These are phyloP conservation scores for Ecytonucleospora hepatopenaei DNA, from an alignment of 371 early-diverging fungal species.

Conservation along the genomic window DNA sequence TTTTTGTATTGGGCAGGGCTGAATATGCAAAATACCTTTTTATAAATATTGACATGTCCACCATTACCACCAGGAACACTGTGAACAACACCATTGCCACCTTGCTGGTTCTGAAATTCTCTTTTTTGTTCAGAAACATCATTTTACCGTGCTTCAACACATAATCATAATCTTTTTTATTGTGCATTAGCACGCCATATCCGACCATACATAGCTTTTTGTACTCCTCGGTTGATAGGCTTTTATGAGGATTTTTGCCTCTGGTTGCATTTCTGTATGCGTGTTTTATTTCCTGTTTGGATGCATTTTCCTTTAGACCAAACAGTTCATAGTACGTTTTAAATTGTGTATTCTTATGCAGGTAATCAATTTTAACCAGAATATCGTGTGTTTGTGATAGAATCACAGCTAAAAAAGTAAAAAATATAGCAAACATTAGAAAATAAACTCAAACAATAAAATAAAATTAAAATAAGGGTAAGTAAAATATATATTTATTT, in stretches of 20 bases:
- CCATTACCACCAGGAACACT: not conserved
- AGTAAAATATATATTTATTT: too few species aligned
- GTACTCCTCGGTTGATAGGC: slow-evolving; percentile 11
- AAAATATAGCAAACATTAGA: not conserved
- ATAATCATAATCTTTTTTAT: slow-evolving; percentile 21
- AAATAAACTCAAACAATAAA: too few species aligned
- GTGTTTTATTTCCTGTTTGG: slow-evolving; percentile 20
- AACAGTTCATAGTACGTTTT: slow-evolving; percentile 37
- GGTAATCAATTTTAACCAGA: slow-evolving; percentile 11
- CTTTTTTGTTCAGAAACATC: slow-evolving; percentile 8
- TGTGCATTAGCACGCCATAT: slow-evolving; percentile 17
- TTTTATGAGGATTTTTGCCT: not conserved
- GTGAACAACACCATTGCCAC: not conserved
- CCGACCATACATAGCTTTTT: slow-evolving; percentile 14
- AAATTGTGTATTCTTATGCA: slow-evolving; percentile 23
- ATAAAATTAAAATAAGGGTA: too few species aligned
- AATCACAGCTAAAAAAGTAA: not conserved
- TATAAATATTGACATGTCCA: not conserved
- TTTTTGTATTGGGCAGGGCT: not conserved
- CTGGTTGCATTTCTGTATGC: slow-evolving; percentile 18
- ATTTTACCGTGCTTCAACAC: slow-evolving; percentile 19
- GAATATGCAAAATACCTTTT: not conserved
- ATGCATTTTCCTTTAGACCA: slow-evolving; percentile 4
- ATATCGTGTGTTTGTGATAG: not conserved
- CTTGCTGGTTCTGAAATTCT: not conserved